Base-by-base conservation (phyloP, 108 stramenopile species). In the Pseudonitzschia multiseries region DNA sequence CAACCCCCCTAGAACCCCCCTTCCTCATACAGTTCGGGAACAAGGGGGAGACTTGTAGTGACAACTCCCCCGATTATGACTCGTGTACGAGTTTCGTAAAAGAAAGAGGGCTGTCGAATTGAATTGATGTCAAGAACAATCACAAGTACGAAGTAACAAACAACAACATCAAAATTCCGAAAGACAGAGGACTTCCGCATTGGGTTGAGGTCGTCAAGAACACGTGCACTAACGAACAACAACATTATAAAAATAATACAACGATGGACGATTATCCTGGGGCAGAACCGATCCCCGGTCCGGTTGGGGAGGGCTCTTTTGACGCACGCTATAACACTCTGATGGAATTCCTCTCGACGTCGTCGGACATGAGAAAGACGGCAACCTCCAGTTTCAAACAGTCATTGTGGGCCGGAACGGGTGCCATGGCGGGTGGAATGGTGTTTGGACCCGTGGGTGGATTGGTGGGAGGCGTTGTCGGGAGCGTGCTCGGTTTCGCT, bases 391-490 rank as follows among this genome's bases (percentile, higher is more conserved):
- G 84, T 41, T 40, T 88, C 21, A 85, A 85, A 52, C 87, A 88
- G 71, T 73, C 80, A 2, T 43, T 82, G 21, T 83, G 59, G 46
- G 82, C 87, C 12, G 87, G 80, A 48, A 69, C 77, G 61, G 53
- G 32, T 18, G 87, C 87, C 4, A 57, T 85, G 52, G 72, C 74
- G 18, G 87, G 87, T 3, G 83, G 81, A 9, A 68, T 88, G 27
- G 4, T 88, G 13, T 33, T 80, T 22, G 89, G 89, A 27, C 86
- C 89, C 4, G 46, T 87, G 28, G 89, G 89, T 68, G 89, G 86
- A 17, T 68, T 89, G 72, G 64, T 89, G 8, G 89, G 89, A 27
- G 89, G 89, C 21, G 65, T 89, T 32, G 60, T 50, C 28, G 89
- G 89, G 10, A 65, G 62, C 27, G n/a, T 89, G 27, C 54, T 81